These are phyloP conservation scores for Entomortierella beljakovae DNA, from an alignment of 192 early-diverging fungal species.

Conservation along the genomic window DNA sequence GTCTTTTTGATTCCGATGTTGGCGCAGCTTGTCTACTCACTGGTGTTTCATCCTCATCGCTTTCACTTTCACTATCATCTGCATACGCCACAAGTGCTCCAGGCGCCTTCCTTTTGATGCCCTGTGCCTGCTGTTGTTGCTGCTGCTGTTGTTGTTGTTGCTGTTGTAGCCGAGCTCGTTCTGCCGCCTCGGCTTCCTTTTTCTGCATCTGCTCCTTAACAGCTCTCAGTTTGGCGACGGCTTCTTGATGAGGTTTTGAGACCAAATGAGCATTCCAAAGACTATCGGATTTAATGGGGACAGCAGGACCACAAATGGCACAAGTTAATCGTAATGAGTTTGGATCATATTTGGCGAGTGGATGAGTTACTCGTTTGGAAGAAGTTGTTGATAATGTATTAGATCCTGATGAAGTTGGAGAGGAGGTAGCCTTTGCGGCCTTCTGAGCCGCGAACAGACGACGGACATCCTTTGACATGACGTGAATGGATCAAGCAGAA, in stretches of 20 bases:
- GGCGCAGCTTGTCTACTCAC: background rate
- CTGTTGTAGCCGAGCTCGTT: conserved; percentile 31
- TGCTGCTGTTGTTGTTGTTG: conserved; percentile 24
- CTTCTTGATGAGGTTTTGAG: conserved; percentile 57
- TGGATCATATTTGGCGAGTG: conserved; percentile 63
- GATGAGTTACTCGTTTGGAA: conserved; percentile 55
- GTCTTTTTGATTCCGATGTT: conserved; percentile 30
- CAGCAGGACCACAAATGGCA: conserved; percentile 53
- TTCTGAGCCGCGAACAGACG: conserved; percentile 51
- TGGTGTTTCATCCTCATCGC: conserved; percentile 29
- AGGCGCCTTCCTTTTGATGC: conserved; percentile 44
- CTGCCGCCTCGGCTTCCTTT: conserved; percentile 32
- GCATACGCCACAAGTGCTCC: conserved; percentile 47
- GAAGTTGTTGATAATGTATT: background rate
- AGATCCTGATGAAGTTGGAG: conserved; percentile 5
- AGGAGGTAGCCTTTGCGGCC: conserved; percentile 33
- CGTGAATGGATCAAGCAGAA: background rate
- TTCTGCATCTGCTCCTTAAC: conserved; percentile 57
- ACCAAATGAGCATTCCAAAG: conserved; percentile 63
- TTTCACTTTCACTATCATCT: conserved; percentile 45
- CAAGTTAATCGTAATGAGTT: conserved; percentile 56
- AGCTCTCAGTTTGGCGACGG: conserved; percentile 56
- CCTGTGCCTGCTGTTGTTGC: conserved; percentile 24
- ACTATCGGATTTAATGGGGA: conserved; percentile 54
- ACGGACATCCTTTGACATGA: conserved; percentile 53